Conservation (phyloP, 2,329 filamentous ascomycete species). For the Ophiostoma pallidulum region DNA sequence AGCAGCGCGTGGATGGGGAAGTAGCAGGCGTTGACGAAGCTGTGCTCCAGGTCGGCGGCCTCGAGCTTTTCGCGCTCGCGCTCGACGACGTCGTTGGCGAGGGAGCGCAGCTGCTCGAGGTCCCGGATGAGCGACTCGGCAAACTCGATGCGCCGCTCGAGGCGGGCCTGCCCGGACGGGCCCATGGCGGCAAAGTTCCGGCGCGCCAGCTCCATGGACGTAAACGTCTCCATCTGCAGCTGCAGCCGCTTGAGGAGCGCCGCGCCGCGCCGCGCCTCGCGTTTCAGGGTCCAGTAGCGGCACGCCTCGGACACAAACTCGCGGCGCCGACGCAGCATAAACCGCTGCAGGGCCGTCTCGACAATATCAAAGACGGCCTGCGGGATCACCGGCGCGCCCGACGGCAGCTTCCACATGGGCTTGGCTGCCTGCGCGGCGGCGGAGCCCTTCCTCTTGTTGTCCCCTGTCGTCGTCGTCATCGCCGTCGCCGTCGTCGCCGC, state of each 20-base stretch:
- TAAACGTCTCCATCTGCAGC: conserved; percentile 90
- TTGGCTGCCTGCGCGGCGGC: conserved; percentile 42
- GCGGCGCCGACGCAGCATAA: conserved; percentile 72
- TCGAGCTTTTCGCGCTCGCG: conserved; percentile 71
- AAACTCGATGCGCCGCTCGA: conserved; percentile 81
- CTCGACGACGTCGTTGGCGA: conserved; percentile 63
- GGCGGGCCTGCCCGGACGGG: conserved; percentile 63
- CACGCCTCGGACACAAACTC: conserved; percentile 90
- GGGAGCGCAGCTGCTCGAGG: conserved; percentile 61
- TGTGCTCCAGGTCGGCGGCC: conserved; percentile 63
- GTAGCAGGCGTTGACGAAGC: conserved; percentile 80
- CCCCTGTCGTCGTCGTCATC: neutral
- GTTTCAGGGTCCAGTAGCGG: conserved; percentile 95
- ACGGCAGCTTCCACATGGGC: conserved; percentile 82
- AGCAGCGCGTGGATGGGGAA: conserved; percentile 77
- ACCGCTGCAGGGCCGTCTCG: conserved; percentile 71
- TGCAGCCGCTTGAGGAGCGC: conserved; percentile 88
- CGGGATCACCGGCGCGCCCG: conserved; percentile 88
- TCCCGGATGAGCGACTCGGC: conserved; percentile 66
- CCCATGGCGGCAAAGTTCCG: conserved; percentile 96
- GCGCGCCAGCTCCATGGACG: conserved; percentile 92
- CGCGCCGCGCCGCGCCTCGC: conserved; percentile 83
- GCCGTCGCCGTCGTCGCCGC: neutral
- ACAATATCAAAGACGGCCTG: conserved; percentile 80
- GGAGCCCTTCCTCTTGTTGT: conserved; percentile 54